These are phyloP conservation scores for Vigna trinervia DNA, from an alignment of 306 rosid species.

Conservation along the genomic window DNA sequence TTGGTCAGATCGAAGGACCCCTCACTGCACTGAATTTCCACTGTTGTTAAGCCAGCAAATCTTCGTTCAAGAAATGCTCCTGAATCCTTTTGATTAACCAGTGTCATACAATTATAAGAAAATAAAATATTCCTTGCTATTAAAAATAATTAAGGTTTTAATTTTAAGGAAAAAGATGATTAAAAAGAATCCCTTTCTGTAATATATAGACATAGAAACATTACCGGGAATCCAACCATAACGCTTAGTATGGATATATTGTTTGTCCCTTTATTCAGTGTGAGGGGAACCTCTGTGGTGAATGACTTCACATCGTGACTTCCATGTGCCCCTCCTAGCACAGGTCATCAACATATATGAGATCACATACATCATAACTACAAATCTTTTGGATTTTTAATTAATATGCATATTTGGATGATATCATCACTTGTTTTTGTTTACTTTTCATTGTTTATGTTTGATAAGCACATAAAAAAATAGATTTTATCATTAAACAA, in stretches of 20 bases:
- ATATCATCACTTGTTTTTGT: neutral
- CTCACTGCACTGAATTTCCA: constrained; percentile 54
- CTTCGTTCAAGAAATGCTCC: constrained; percentile 71
- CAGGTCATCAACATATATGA: neutral
- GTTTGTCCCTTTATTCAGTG: constrained; percentile 54
- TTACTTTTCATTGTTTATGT: neutral
- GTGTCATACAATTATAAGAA: neutral
- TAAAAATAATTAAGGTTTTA: neutral
- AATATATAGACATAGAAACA: neutral
- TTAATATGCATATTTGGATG: neutral
- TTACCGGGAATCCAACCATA: constrained; percentile 74
- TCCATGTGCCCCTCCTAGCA: constrained; percentile 67
- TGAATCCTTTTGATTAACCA: constrained; percentile 56
- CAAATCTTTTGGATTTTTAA: neutral
- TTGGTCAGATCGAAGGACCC: constrained; percentile 52
- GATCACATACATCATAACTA: neutral
- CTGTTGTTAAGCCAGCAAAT: constrained; percentile 58
- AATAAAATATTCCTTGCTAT: neutral
- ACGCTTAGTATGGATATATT: constrained; percentile 66
- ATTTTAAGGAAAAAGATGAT: constrained; percentile 1
- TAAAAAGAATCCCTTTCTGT: no score
- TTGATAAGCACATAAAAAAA: neutral
- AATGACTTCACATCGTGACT: constrained; percentile 49
- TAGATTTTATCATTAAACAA: neutral
- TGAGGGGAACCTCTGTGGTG: constrained; percentile 44